Percentiles rank a stretch among this genome's conserved stretches.
Conservation (phyloP, 768 basidiomycete species). For the Tylopilus felleus region DNA sequence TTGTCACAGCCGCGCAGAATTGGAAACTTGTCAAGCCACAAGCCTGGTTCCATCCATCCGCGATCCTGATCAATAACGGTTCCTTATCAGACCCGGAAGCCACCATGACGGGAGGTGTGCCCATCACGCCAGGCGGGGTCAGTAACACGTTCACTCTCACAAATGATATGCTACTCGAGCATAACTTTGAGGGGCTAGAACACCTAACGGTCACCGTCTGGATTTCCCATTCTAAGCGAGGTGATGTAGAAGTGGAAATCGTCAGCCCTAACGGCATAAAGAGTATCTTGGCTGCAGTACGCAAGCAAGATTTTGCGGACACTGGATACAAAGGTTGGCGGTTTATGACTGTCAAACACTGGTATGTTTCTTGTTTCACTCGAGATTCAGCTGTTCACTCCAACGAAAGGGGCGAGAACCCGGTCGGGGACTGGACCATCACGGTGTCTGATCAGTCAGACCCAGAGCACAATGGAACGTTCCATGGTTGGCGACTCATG, state of each 20-base stretch:
- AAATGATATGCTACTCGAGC: constrained; percentile 56
- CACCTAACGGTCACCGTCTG: constrained; percentile 91
- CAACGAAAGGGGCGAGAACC: constrained; percentile 79
- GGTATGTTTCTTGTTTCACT: constrained; percentile 45
- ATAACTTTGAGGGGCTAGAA: constrained; percentile 87
- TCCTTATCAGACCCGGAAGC: constrained; percentile 44
- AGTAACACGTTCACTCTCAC: constrained; percentile 63
- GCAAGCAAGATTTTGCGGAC: constrained; percentile 58
- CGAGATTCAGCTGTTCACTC: constrained; percentile 13
- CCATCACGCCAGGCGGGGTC: constrained; percentile 65
- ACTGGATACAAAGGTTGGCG: constrained; percentile 91
- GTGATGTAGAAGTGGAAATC: constrained; percentile 92
- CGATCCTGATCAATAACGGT: constrained; percentile 63
- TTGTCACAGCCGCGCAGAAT: constrained; percentile 72
- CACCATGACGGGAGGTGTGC: constrained; percentile 58
- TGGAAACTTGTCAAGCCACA: constrained; percentile 95
- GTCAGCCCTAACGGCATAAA: constrained; percentile 80
- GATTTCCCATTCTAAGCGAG: constrained; percentile 83
- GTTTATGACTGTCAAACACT: constrained; percentile 99
- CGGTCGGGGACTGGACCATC: constrained; percentile 88
- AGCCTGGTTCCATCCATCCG: constrained; percentile 78
- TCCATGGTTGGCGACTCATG: constrained; percentile 89
- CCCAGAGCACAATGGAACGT: constrained; percentile 53
- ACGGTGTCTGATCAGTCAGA: constrained; percentile 77
- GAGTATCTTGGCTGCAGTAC: constrained; percentile 76